phyloP scores from a whole-genome alignment of 2,329 filamentous ascomycete species.

The Alternaria longipes region DNA sequence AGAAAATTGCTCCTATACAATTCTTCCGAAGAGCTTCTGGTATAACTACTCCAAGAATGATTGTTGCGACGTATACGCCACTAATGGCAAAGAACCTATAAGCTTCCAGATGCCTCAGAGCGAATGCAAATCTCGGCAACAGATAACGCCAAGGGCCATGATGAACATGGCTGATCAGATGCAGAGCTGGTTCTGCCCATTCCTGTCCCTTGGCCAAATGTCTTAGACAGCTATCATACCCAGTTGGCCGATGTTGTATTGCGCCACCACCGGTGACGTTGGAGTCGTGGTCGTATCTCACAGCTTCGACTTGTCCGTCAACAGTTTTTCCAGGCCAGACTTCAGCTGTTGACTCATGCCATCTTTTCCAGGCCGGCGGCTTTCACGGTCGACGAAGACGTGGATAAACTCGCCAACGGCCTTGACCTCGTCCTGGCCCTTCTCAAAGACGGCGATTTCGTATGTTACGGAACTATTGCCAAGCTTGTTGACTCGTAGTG shows the following conservation, averaged over 20 bases:
- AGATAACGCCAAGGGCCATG: too few relatives aligned
- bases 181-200: not conserved
- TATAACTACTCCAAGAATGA: not conserved
- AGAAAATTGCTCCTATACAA: not conserved
- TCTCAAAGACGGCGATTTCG: conserved; percentile 86
- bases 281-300: conserved; percentile 18
- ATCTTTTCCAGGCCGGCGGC: conserved; percentile 69
- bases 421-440: conserved; percentile 75
- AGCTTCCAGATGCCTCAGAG: not conserved
- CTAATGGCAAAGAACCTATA: not conserved
- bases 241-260: not conserved
- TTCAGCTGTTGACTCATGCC: conserved; percentile 71
- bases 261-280: not conserved
- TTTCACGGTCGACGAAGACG: conserved; percentile 83
- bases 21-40: not conserved
- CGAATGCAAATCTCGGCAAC: not conserved
- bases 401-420: conserved; percentile 88
- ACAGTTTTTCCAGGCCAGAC: conserved; percentile 49
- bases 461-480: conserved; percentile 89
- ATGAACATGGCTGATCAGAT: not conserved
- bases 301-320: conserved; percentile 36
- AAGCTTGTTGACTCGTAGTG: conserved; percentile 81
- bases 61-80: not conserved
- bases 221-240: not conserved
- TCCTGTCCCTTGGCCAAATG: too few relatives aligned